phyloP scores from a whole-genome alignment of 208 protist species.

The Leishmania mexicana region DNA sequence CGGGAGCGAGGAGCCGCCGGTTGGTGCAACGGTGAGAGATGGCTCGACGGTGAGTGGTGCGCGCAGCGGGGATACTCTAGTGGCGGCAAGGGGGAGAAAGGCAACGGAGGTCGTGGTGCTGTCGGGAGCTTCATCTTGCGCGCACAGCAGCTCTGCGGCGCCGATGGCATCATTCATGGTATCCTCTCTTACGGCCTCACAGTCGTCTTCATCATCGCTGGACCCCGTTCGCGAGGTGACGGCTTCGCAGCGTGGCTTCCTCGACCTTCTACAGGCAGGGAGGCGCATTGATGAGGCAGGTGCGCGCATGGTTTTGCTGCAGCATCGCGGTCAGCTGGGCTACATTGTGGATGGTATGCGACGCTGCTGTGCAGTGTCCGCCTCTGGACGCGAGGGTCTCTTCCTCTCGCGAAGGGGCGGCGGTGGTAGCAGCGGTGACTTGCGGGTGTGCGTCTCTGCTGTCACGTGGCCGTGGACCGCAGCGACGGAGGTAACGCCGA shows the following conservation, averaged over 20 bases:
- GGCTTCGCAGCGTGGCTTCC: conserved; percentile 26
- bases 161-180: background rate
- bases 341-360: conserved; percentile 2
- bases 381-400: background rate
- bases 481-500: background rate
- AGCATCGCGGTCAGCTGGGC: conserved; percentile 6
- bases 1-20: background rate
- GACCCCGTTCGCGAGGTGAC: conserved; percentile 22
- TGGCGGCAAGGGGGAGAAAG: background rate
- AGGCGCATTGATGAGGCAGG: background rate
- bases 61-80: background rate
- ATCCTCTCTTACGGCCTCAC: background rate
- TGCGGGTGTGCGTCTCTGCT: conserved; percentile 20
- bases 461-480: conserved; percentile 28
- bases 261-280: conserved; percentile 8
- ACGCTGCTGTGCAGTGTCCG: background rate
- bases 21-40: background rate
- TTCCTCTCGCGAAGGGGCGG: background rate
- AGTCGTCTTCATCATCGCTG: conserved; percentile 13
- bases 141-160: background rate
- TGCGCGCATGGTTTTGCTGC: conserved; percentile 2
- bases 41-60: background rate
- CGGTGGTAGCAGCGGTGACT: background rate
- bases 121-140: background rate
- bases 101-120: background rate